Evolutionary conservation across 495 filamentous ascomycete genomes (phyloP).

Genomic region (Terfezia boudieri): DNA sequence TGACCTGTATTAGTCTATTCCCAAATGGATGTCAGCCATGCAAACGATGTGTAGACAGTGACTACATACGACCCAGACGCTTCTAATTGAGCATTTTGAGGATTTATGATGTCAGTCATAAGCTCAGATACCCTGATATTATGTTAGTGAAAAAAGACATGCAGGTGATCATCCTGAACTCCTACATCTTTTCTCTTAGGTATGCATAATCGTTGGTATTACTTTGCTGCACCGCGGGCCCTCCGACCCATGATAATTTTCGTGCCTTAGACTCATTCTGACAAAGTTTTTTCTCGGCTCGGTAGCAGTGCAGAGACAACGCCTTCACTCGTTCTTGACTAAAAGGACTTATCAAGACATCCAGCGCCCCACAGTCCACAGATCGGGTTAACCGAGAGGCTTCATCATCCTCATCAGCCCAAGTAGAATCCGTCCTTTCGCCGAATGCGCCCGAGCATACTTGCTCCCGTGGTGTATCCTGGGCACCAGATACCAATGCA

Average conservation of each 20-base stretch:
- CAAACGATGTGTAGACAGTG: slow-evolving; percentile 19
- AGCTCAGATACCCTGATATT: slow-evolving; percentile 59
- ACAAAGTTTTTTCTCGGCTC: slow-evolving; percentile 42
- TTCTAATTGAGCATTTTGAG: slow-evolving; percentile 32
- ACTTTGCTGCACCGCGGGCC: slow-evolving; percentile 8
- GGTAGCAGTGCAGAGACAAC: slow-evolving; percentile 62
- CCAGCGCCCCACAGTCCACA: slow-evolving; percentile 64
- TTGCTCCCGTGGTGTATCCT: not conserved
- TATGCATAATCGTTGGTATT: slow-evolving; percentile 39
- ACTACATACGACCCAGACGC: slow-evolving; percentile 22
- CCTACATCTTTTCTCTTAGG: slow-evolving; percentile 54
- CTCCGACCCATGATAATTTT: slow-evolving; percentile 80
- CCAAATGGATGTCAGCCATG: slow-evolving; percentile 10
- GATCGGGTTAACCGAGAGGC: slow-evolving; percentile 20
- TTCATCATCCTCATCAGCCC: slow-evolving; percentile 15
- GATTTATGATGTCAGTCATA: slow-evolving; percentile 77
- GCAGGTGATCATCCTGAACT: not conserved
- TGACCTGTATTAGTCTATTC: slow-evolving; percentile 23
- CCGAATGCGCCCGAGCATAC: not conserved
- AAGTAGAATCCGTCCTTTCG: slow-evolving; percentile 12
- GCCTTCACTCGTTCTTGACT: slow-evolving; percentile 44
- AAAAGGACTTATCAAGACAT: slow-evolving; percentile 61
- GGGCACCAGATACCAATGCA: slow-evolving; percentile 28
- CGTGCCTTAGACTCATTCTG: slow-evolving; percentile 45
- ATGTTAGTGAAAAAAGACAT: slow-evolving; percentile 5